A percentile compares a stretch with the other conserved stretches of the same genome.
phyloP scores from a whole-genome alignment of 345 rosid species.

The Dimocarpus longan region DNA sequence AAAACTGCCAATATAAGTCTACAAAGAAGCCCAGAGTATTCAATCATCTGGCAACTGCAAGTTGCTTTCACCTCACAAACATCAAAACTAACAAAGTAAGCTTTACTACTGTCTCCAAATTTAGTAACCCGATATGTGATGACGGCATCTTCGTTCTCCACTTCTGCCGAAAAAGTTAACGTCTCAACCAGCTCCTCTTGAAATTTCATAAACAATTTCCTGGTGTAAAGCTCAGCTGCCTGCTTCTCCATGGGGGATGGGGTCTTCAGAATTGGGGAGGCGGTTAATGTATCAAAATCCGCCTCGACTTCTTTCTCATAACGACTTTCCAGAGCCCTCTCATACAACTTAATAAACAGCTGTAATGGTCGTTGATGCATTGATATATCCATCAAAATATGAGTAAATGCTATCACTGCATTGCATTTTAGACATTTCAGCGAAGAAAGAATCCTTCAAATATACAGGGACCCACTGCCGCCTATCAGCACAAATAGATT shows the following conservation, averaged over 20 bases:
- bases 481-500: conserved; percentile 33
- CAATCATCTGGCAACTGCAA: conserved; percentile 49
- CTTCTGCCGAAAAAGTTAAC: conserved; percentile 35
- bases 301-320: conserved; percentile 46
- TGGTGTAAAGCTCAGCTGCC: conserved; percentile 42
- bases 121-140: conserved; percentile 35
- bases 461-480: conserved; percentile 47
- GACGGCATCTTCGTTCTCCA: conserved; percentile 30
- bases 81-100: conserved; percentile 37
- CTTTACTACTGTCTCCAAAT: conserved; percentile 40
- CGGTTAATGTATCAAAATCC: conserved; percentile 43
- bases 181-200: conserved; percentile 51
- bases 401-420: conserved; percentile 38
- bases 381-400: conserved; percentile 46
- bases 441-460: conserved; percentile 40
- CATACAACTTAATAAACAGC: conserved; percentile 38
- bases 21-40: conserved; percentile 44
- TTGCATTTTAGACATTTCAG: conserved; percentile 41
- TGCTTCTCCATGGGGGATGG: conserved; percentile 54
- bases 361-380: conserved; percentile 37
- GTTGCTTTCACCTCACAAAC: conserved; percentile 34
- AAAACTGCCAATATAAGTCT: conserved; percentile 46
- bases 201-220: conserved; percentile 39
- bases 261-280: conserved; percentile 40
- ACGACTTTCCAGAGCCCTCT: conserved; percentile 39